A percentile compares a stretch with the other conserved stretches of the same genome.
These are phyloP conservation scores for Fusarium sororula DNA, from an alignment of 2,329 filamentous ascomycete genomes.

Conservation along the genomic window DNA sequence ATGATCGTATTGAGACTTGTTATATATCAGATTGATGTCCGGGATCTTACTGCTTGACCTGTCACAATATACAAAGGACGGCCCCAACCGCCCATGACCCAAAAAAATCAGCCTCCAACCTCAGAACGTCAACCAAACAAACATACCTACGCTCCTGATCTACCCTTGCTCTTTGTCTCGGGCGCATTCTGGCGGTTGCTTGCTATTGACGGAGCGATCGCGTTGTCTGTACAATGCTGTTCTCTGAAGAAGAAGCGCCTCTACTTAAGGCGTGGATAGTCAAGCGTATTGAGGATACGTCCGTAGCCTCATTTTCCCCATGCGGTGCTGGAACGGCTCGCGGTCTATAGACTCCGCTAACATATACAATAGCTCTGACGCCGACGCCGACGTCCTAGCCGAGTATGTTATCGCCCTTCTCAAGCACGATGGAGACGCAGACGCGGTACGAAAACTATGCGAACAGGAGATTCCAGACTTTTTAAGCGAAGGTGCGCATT, in stretches of 20 bases:
- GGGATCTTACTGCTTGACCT: not conserved
- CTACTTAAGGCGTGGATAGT: slow-evolving; percentile 81
- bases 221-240: slow-evolving; percentile 60
- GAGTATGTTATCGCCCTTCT: slow-evolving; percentile 86
- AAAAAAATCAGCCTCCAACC: slow-evolving; percentile 30
- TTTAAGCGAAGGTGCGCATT: slow-evolving; percentile 66
- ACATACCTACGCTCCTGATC: not conserved
- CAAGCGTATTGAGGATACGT: slow-evolving; percentile 80
- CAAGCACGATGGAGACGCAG: slow-evolving; percentile 71
- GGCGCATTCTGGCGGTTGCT: not conserved
- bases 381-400: slow-evolving; percentile 82
- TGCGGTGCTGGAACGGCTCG: not conserved
- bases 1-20: not conserved
- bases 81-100: slow-evolving; percentile 9
- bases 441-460: slow-evolving; percentile 73
- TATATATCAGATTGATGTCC: not conserved
- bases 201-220: not conserved
- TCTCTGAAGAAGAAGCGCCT: slow-evolving; percentile 68
- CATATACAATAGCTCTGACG: slow-evolving; percentile 70
- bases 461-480: slow-evolving; percentile 80
- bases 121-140: slow-evolving; percentile 10
- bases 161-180: not conserved
- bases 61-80: slow-evolving; percentile 35
- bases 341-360: slow-evolving; percentile 13
- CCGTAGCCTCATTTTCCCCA: slow-evolving; percentile 46